Evolutionary conservation across 2,329 filamentous ascomycete genomes (phyloP), one percentile per base, ranked within the genome.

Genomic region (Fusarium musae): DNA sequence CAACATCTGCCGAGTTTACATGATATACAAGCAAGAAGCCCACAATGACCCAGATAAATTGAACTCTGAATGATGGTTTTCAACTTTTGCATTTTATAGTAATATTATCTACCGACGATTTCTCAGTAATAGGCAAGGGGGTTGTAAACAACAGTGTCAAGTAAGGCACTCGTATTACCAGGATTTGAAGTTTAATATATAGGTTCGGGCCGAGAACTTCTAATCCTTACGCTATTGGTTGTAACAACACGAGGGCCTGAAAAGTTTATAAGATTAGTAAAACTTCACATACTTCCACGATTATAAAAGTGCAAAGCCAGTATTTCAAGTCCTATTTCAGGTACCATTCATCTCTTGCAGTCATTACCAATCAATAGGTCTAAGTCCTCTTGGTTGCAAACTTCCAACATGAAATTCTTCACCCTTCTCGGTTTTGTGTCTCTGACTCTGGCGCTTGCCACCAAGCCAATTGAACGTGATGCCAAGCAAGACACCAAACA

Each of bases 31-130:
- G 16, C 9, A 12, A 12, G 4, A 19, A 44, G 7, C 16, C 23
- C 5, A 12, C 16, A 26, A 12, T 19, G 10, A 11, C 11, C 0
- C 6, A 11, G 16, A 44, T 6, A 5, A 8, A 26, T 8, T 9
- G 5, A 26, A 44, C 6, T 9, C 10, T 44, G 2, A 12, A 19
- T 26, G 4, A 12, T 26, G 16, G 19, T 6, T 26, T 17, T 19
- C 7, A 26, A 9, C 23, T 3, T 3, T 3, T 5, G 23, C 9
- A 19, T 44, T 26, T 5, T 5, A 26, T 9, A 13, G 21, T 9
- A 6, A 15, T 15, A 9, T 19, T 0, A 26, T 12, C 42, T 44
- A 10, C 42, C 23, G 42, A 17, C 16, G 7, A 16, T 12, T 17
- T 12, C 16, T 44, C 16, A 12, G 9, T 11, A 2, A 19, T 10